These are phyloP conservation scores for Raffaelea albimanens DNA, from an alignment of 2,329 filamentous ascomycete species.

Conservation along the genomic window DNA sequence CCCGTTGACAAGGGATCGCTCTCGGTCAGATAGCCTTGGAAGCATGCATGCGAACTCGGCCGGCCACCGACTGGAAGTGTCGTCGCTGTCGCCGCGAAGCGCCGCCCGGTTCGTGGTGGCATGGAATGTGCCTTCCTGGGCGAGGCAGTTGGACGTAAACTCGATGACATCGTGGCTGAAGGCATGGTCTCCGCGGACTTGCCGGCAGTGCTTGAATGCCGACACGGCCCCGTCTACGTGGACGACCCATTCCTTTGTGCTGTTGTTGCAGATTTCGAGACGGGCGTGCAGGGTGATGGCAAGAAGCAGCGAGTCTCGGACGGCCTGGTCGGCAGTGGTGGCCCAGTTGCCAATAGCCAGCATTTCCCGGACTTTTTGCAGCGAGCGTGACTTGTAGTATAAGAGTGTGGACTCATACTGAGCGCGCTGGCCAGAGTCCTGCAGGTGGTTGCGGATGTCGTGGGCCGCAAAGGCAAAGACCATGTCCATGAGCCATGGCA, in stretches of 20 bases:
- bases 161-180: constrained; percentile 5
- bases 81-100: background rate
- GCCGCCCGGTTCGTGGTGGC: background rate
- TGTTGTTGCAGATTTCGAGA: constrained; percentile 4
- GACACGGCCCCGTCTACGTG: constrained; percentile 3
- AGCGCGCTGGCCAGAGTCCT: background rate
- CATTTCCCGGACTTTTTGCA: background rate
- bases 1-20: background rate
- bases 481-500: constrained; percentile 1
- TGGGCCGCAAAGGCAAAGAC: constrained; percentile 4
- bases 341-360: background rate
- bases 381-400: constrained; percentile 1
- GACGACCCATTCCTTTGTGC: constrained; percentile 4
- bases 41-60: background rate
- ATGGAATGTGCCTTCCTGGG: background rate
- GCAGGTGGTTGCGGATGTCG: constrained; percentile 3
- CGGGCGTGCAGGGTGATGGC: constrained; percentile 1
- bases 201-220: background rate
- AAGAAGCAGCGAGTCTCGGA: background rate
- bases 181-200: background rate
- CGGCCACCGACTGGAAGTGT: background rate
- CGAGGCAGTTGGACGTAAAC: constrained; percentile 1
- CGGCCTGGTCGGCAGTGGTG: background rate
- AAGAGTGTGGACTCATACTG: background rate
- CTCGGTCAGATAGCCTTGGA: background rate